Conservation (phyloP, 805 yeast species). For the Zygoascus bituminiphila region DNA sequence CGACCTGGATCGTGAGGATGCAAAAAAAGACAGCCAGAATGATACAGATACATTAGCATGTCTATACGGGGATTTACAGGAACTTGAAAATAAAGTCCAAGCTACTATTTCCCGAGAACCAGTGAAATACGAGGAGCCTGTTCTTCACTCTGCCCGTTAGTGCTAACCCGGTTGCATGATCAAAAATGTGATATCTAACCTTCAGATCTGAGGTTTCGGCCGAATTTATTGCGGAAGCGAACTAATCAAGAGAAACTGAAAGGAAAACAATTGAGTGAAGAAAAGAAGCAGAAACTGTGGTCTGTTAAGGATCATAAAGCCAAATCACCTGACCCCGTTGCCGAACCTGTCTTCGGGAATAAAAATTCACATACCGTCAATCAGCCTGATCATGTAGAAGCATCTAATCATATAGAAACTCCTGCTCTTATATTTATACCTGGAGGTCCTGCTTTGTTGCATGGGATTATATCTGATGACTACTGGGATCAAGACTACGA, state of each 20-base stretch:
- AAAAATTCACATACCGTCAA: no score
- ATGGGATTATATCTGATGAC: not conserved
- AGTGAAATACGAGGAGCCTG: not conserved
- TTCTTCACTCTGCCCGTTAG: not conserved
- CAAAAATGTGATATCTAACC: not conserved
- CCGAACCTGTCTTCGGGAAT: no score
- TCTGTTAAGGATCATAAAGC: no score
- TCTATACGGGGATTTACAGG: not conserved
- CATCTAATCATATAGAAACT: not conserved
- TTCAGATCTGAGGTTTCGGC: not conserved
- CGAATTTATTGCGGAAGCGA: not conserved
- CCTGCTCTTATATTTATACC: not conserved
- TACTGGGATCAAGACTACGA: slow-evolving; percentile 16
- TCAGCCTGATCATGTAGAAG: no score
- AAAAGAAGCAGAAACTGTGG: not conserved
- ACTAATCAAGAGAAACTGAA: not conserved
- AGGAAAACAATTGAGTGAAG: not conserved
- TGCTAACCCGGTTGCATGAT: not conserved
- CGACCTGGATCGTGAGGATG: not conserved
- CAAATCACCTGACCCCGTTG: no score
- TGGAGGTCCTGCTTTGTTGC: not conserved
- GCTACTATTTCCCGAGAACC: not conserved
- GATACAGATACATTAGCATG: not conserved
- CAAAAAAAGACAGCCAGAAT: no score
- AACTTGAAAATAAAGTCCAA: not conserved